phyloP scores from a whole-genome alignment of 2,329 filamentous ascomycete genomes.

The Claviceps citrina region DNA sequence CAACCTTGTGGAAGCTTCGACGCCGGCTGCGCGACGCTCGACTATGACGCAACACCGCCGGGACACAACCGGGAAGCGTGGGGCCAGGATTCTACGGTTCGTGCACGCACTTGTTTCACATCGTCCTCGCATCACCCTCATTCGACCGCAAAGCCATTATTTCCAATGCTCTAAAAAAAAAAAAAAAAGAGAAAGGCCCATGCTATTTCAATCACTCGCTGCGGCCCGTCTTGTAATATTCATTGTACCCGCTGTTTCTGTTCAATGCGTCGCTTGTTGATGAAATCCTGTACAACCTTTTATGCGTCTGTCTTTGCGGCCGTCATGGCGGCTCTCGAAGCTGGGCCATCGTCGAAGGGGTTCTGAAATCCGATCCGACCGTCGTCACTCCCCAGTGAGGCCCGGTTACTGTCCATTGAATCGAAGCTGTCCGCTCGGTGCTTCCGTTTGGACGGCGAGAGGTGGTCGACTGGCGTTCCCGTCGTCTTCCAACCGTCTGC shows the following conservation, averaged over 20 bases:
- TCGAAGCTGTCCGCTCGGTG: conserved; percentile 30
- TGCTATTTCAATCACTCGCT: no score
- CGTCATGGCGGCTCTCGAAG: conserved; percentile 2
- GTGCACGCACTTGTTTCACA: no score
- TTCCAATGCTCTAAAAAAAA: no score
- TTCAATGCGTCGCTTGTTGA: no score
- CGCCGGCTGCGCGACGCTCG: background rate
- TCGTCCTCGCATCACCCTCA: no score
- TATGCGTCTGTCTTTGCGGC: conserved; percentile 4
- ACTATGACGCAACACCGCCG: conserved; percentile 2
- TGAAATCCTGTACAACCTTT: background rate
- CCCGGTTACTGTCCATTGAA: conserved; percentile 31
- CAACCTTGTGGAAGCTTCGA: conserved; percentile 20
- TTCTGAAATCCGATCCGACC: conserved; percentile 15
- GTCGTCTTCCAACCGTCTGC: conserved; percentile 8
- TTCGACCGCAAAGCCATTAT: no score
- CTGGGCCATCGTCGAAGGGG: conserved; percentile 16
- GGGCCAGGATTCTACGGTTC: no score
- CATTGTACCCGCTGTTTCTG: no score
- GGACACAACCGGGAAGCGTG: background rate
- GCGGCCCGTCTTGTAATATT: no score
- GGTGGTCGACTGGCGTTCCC: conserved; percentile 18
- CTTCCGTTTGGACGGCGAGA: conserved; percentile 31
- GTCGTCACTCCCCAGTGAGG: conserved; percentile 28
- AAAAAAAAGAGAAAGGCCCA: no score